Percentiles rank a stretch among this genome's conserved stretches.
phyloP scores from a whole-genome alignment of 345 rosid genomes.

The Melaleuca alternifolia region DNA sequence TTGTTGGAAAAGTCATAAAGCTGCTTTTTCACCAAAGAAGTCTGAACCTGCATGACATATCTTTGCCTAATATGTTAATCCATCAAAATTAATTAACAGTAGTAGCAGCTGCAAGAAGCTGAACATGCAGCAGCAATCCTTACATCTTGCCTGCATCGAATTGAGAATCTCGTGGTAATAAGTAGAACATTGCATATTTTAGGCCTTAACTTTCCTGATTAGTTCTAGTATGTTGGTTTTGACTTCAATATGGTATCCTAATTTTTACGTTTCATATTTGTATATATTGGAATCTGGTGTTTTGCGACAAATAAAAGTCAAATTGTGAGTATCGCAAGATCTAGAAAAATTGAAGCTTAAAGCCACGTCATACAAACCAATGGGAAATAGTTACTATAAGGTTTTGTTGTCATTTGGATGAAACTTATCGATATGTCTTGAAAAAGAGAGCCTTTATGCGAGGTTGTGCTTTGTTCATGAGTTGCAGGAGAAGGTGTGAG shows the following conservation, averaged over 20 bases:
- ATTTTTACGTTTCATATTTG: neutral
- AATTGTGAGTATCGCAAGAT: neutral
- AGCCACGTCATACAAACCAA: neutral
- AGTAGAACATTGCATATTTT: neutral
- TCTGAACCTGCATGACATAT: neutral
- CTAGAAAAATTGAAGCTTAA: neutral
- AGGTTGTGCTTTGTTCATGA: conserved; percentile 13
- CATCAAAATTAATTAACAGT: neutral
- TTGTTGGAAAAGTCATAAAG: neutral
- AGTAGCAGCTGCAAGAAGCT: neutral
- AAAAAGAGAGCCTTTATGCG: neutral
- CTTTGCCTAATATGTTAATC: neutral
- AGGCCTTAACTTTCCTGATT: neutral
- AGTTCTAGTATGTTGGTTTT: neutral
- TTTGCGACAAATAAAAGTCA: neutral
- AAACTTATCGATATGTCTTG: neutral
- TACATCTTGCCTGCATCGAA: neutral
- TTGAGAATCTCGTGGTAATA: neutral
- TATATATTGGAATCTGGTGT: neutral
- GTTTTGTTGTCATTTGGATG: neutral
- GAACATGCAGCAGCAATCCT: neutral
- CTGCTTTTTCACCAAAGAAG: neutral
- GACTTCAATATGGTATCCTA: neutral
- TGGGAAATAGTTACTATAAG: neutral
- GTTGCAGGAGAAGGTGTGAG: conserved; percentile 75